Evolutionary conservation across 192 early-diverging fungal species (phyloP), one percentile per base, ranked within the genome.

Genomic region (Backusella sp.): DNA sequence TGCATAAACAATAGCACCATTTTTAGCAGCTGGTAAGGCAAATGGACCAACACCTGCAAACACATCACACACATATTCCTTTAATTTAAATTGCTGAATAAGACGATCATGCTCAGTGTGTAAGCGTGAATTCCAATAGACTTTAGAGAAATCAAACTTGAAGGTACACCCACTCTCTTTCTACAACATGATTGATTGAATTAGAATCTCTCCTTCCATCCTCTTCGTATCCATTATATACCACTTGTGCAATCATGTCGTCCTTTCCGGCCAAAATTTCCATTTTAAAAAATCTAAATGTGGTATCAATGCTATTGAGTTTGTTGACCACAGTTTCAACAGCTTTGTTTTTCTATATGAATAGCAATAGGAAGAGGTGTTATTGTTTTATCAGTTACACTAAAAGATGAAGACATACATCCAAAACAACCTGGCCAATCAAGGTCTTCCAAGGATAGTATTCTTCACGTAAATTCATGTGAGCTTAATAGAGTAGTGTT

Each of bases 91-190:
- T 73, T 80, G 68, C 28, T 87, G 85, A 32, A 97, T 92, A 28
- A 99, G 77, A 37, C 98, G 91, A 42, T 96, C 92, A 72, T 99
- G 98, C 78, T 99, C 98, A 0, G 88, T 85, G 74, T 98, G 96
- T 70, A 99, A 88, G 6, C 98, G 89, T 3, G 97, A 98, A 86
- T 99, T 99, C 98, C 98, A 99, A 83, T 99, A 99, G 6, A 99
- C 98, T 72, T 93, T 90, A 12, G 96, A 95, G 76, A 97, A 98
- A 73, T 99, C 97, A 72, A 99, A 95, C 44, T 86, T 82, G 81
- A 99, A 98, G 65, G 80, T 87, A 84, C 97, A 98, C 14, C 90
- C 91, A 78, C 95, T 94, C 77, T 99, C 98, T 69, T 91, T 89
- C 92, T 95, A 81, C 46, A 28, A 32, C 4, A n/a, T 35, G 6